A percentile compares a stretch with the other conserved stretches of the same genome.
Conservation (phyloP, 2,329 filamentous ascomycete species). For the Aspergillus sojae region DNA sequence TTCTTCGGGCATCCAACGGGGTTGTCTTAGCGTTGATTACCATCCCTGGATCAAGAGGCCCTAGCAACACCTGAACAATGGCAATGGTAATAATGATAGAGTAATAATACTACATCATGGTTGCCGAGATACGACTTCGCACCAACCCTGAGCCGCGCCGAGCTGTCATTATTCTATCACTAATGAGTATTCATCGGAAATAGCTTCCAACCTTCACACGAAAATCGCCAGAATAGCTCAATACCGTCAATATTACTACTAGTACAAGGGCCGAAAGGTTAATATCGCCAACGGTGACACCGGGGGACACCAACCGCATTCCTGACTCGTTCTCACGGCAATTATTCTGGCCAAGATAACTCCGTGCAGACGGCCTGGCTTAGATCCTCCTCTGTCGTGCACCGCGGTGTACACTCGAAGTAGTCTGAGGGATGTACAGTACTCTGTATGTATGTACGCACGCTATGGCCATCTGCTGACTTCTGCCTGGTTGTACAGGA, state of each 20-base stretch:
- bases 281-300: neutral
- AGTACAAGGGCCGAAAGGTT: neutral
- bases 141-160: neutral
- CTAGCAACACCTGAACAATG: neutral
- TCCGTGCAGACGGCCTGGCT: neutral
- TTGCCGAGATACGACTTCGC: slow-evolving; percentile 3
- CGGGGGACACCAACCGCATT: neutral
- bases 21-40: slow-evolving; percentile 3
- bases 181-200: neutral
- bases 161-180: neutral
- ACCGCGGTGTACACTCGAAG: neutral
- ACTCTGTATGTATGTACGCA: slow-evolving; percentile 5
- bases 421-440: slow-evolving; percentile 1
- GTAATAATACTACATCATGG: slow-evolving; percentile 5
- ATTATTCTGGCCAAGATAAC: neutral
- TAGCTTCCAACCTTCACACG: neutral
- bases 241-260: neutral
- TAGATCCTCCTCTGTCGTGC: neutral
- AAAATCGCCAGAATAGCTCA: neutral
- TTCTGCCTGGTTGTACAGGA: neutral
- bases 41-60: slow-evolving; percentile 9
- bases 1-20: slow-evolving; percentile 13
- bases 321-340: neutral
- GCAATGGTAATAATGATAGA: slow-evolving; percentile 4
- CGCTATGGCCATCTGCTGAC: slow-evolving; percentile 6